These are phyloP conservation scores for Leishmania braziliensis DNA, from an alignment of 208 protist genomes.

Conservation along the genomic window DNA sequence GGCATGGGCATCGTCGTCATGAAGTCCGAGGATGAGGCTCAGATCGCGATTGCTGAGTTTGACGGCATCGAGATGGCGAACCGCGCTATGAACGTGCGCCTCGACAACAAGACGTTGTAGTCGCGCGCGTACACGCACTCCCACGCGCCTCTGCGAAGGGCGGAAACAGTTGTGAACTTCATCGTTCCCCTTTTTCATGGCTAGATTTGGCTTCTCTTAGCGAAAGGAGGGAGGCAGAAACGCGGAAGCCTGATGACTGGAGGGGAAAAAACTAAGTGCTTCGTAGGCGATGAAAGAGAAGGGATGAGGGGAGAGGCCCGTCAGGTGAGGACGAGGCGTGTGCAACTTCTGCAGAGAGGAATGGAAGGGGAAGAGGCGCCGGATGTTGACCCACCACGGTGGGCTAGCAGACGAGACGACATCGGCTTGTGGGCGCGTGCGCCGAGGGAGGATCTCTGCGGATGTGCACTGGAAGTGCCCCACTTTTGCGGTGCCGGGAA, in stretches of 20 bases:
- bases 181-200: not conserved
- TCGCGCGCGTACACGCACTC: not conserved
- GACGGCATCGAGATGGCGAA: conserved; percentile 87
- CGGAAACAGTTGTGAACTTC: not conserved
- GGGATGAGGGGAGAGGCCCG: not conserved
- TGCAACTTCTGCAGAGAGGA: not conserved
- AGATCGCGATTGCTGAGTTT: conserved; percentile 79
- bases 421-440: not conserved
- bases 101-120: conserved; percentile 63
- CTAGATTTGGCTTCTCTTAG: not conserved
- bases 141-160: not conserved
- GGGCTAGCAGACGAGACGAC: too few relatives aligned
- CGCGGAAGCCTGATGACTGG: not conserved
- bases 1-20: conserved; percentile 84
- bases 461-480: not conserved
- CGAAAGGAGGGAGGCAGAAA: too few relatives aligned
- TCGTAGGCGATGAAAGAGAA: not conserved
- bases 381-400: not conserved
- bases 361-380: not conserved
- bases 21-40: conserved; percentile 67
- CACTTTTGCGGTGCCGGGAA: not conserved
- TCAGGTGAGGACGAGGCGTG: not conserved
- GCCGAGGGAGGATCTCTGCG: not conserved
- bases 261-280: not conserved
- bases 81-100: conserved; percentile 79